These are phyloP conservation scores for Picochlorum sp. DNA, from an alignment of 139 green algal species.

Conservation along the genomic window DNA sequence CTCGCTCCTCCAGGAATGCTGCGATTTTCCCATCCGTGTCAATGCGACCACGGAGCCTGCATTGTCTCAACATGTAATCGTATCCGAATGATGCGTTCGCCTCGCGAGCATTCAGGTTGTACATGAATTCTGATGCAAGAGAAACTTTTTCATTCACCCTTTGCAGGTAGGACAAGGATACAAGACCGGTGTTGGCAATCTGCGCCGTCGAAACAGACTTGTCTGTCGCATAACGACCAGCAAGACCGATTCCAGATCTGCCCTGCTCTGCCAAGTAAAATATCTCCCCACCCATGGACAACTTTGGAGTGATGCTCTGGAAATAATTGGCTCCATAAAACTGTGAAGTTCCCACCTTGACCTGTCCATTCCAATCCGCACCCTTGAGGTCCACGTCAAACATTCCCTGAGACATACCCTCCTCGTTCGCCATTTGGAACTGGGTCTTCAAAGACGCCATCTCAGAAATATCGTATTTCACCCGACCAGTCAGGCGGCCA, in stretches of 20 bases:
- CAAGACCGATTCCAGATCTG: conserved; percentile 55
- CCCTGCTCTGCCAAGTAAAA: conserved; percentile 87
- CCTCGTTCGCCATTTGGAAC: conserved; percentile 70
- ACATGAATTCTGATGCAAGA: conserved; percentile 89
- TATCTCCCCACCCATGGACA: conserved; percentile 76
- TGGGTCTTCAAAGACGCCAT: conserved; percentile 71
- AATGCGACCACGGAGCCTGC: conserved; percentile 61
- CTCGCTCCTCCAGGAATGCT: conserved; percentile 85
- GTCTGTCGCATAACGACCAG: conserved; percentile 60
- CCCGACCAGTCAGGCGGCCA: conserved; percentile 63
- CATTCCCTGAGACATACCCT: conserved; percentile 59
- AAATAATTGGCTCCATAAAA: conserved; percentile 95
- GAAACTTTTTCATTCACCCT: conserved; percentile 87
- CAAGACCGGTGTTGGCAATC: conserved; percentile 88
- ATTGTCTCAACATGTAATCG: conserved; percentile 87
- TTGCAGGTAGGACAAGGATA: conserved; percentile 85
- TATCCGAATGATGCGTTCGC: conserved; percentile 89
- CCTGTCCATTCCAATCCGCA: conserved; percentile 88
- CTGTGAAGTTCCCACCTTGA: conserved; percentile 87
- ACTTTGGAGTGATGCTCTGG: conserved; percentile 80
- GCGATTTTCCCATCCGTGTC: conserved; percentile 71
- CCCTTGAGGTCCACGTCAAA: conserved; percentile 64
- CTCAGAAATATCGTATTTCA: conserved; percentile 83
- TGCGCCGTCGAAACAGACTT: conserved; percentile 68
- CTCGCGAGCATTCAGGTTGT: conserved; percentile 81